Conservation (phyloP, 2,329 filamentous ascomycete genomes). For the Pestalotiopsis sp. region DNA sequence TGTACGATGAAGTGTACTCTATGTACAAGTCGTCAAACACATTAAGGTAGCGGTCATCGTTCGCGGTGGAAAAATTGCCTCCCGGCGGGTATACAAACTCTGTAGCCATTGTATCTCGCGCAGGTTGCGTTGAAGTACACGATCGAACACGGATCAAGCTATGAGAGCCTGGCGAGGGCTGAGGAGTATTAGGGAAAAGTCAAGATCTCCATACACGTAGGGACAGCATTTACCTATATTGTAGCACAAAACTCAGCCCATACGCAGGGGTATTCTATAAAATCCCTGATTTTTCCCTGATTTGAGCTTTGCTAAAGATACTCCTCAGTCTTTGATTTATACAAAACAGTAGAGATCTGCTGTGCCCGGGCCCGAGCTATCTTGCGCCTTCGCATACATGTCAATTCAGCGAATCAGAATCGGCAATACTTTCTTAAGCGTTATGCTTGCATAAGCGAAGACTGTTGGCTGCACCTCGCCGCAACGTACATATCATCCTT, state of each 20-base stretch:
- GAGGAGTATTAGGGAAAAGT: neutral
- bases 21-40: neutral
- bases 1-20: neutral
- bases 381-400: neutral
- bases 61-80: neutral
- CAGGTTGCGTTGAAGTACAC: neutral
- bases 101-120: neutral
- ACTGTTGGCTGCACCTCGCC: neutral
- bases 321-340: neutral
- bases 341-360: neutral
- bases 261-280: neutral
- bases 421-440: neutral
- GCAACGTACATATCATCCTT: neutral
- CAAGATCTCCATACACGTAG: neutral
- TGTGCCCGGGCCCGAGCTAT: neutral
- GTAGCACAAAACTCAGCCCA: neutral
- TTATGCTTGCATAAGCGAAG: neutral
- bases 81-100: neutral
- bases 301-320: neutral
- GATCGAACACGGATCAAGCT: neutral
- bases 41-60: neutral
- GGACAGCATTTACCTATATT: neutral
- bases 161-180: neutral
- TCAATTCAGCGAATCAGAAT: neutral
- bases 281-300: accelerated